A percentile compares a stretch with the other conserved stretches of the same genome.
Evolutionary conservation across 148 eudicot genomes (phyloP).

Genomic region (Camellia granthamiana): DNA sequence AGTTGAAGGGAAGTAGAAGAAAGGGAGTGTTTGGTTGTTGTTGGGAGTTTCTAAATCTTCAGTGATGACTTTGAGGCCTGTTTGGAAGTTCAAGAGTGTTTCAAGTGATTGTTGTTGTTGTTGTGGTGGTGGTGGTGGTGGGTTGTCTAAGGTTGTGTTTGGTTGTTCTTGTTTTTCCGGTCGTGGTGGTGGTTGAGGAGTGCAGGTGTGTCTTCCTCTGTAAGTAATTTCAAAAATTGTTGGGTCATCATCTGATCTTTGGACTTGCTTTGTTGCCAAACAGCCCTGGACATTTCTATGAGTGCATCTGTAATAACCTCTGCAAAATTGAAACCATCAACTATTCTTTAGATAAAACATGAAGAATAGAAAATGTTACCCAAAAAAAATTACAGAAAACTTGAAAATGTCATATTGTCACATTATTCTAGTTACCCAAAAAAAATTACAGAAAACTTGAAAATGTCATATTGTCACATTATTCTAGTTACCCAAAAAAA

Average conservation of each 20-base stretch:
- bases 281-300: conserved; percentile 40
- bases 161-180: conserved; percentile 12
- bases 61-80: conserved; percentile 27
- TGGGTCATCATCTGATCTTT: conserved; percentile 42
- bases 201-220: conserved; percentile 48
- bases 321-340: conserved; percentile 10
- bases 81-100: conserved; percentile 24
- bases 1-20: conserved; percentile 25
- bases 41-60: conserved; percentile 10
- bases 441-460: no score
- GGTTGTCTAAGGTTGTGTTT: conserved; percentile 5
- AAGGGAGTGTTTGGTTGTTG: conserved; percentile 1
- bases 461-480: no score
- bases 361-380: no score
- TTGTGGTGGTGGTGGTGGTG: neutral
- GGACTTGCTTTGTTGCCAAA: conserved; percentile 56
- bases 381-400: no score
- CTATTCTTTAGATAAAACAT: no score
- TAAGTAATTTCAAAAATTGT: conserved; percentile 41
- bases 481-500: no score
- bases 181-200: neutral
- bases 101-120: conserved; percentile 16
- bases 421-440: no score
- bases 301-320: conserved; percentile 57
- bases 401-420: no score